phyloP scores from a whole-genome alignment of 331 rosid species.

The Acacia concinna region DNA sequence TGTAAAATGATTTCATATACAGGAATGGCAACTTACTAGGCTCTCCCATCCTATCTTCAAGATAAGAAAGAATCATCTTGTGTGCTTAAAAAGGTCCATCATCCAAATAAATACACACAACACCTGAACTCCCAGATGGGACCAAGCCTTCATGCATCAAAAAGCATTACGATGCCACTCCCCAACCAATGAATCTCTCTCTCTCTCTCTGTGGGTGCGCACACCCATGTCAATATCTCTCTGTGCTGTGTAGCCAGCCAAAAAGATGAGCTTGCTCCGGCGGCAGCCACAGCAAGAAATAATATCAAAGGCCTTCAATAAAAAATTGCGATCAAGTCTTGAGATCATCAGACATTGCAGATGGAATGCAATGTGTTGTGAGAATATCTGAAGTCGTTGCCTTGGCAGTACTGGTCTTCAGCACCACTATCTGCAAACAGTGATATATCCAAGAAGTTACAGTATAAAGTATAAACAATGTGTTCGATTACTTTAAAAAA shows the following conservation, averaged over 20 bases:
- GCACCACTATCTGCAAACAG: slow-evolving; percentile 55
- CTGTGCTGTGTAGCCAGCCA: not conserved
- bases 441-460: not conserved
- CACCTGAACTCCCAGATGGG: slow-evolving; percentile 3
- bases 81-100: not conserved
- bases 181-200: not conserved
- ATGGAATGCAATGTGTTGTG: slow-evolving; percentile 72
- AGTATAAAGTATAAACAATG: not conserved
- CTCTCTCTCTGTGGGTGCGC: not conserved
- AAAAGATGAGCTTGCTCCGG: not conserved
- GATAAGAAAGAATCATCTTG: not conserved
- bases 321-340: slow-evolving; percentile 30
- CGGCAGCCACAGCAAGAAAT: not conserved
- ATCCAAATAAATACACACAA: not conserved
- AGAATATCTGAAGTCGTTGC: slow-evolving; percentile 68
- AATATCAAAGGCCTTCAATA: not conserved
- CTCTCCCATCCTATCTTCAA: not conserved
- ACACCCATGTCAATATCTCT: not conserved
- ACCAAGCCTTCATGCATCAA: not conserved
- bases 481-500: not conserved
- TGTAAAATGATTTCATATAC: not conserved
- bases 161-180: not conserved
- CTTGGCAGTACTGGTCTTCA: slow-evolving; percentile 59
- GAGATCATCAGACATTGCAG: slow-evolving; percentile 67
- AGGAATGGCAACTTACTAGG: slow-evolving; percentile 4